Evolutionary conservation across 345 rosid species (phyloP).

Genomic region (Capsella bursapastoris): DNA sequence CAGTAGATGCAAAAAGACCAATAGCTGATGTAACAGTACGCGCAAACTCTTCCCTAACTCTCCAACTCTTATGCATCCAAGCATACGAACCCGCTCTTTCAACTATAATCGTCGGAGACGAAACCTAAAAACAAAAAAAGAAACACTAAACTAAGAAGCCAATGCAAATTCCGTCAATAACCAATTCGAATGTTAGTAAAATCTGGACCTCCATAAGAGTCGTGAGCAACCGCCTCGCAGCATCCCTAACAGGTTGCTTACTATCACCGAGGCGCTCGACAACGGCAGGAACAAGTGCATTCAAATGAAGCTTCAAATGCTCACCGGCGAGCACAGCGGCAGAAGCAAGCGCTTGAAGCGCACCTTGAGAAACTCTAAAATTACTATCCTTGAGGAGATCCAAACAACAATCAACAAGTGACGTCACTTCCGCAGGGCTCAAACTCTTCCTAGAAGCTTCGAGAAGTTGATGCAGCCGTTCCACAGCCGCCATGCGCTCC

Average conservation of each 20-base stretch:
- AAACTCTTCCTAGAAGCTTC: conserved; percentile 86
- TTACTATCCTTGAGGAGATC: conserved; percentile 97
- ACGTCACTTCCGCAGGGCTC: conserved; percentile 70
- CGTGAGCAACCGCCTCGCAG: conserved; percentile 87
- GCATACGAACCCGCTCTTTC: conserved; percentile 98
- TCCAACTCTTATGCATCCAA: conserved; percentile 97
- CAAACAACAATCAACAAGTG: conserved; percentile 90
- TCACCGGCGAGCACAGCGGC: conserved; percentile 98
- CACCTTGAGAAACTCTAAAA: conserved; percentile 93
- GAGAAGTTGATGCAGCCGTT: conserved; percentile 83
- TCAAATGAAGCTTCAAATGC: conserved; percentile 90
- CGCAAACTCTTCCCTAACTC: conserved; percentile 94
- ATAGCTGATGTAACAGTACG: conserved; percentile 94
- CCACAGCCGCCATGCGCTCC: conserved; percentile 99
- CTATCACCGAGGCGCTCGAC: conserved; percentile 91
- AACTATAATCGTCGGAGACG: conserved; percentile 95
- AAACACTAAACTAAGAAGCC: conserved; percentile 16
- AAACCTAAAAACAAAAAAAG: conserved; percentile 58
- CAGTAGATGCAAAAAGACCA: conserved; percentile 88
- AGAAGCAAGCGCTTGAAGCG: conserved; percentile 92
- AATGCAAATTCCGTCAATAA: background rate
- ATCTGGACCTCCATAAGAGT: conserved; percentile 94
- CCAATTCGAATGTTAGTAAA: conserved; percentile 1
- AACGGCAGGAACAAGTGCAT: conserved; percentile 89
- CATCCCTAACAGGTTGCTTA: conserved; percentile 95